phyloP scores from a whole-genome alignment of 768 basidiomycete genomes.

The Brasilioporus rufonigricans region DNA sequence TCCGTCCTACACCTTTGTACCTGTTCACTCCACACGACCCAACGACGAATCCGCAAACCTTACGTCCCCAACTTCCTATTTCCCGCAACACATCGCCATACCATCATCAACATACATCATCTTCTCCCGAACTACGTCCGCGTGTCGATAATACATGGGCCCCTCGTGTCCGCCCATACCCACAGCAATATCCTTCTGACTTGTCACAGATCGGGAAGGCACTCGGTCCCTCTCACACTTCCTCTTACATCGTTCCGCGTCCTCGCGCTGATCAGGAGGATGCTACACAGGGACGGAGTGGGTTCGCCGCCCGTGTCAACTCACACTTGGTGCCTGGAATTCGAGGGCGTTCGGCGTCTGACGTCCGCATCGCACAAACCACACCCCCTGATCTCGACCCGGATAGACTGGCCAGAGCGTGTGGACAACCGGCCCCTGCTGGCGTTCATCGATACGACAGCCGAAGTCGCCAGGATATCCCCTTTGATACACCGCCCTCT shows the following conservation, averaged over 20 bases:
- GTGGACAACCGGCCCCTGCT: slow-evolving; percentile 18
- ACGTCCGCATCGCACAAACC: slow-evolving; percentile 18
- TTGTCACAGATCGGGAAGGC: not conserved
- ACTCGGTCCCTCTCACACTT: not conserved
- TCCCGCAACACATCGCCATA: slow-evolving; percentile 9
- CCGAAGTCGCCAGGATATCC: not conserved
- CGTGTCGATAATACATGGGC: slow-evolving; percentile 20
- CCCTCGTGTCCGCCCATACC: slow-evolving; percentile 20
- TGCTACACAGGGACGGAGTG: slow-evolving; percentile 8
- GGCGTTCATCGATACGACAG: slow-evolving; percentile 9
- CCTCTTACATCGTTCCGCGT: slow-evolving; percentile 14
- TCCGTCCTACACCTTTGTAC: slow-evolving; percentile 13
- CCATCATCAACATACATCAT: slow-evolving; percentile 23
- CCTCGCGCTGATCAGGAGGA: slow-evolving; percentile 12
- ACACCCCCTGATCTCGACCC: slow-evolving; percentile 29
- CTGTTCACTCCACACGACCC: slow-evolving; percentile 3
- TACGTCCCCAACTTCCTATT: slow-evolving; percentile 4
- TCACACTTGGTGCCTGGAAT: slow-evolving; percentile 9
- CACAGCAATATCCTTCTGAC: slow-evolving; percentile 15
- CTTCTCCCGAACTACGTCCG: slow-evolving; percentile 24
- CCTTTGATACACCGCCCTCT: not conserved
- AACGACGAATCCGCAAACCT: not conserved
- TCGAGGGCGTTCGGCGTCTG: slow-evolving; percentile 24
- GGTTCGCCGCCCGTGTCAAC: slow-evolving; percentile 13
- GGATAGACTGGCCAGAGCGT: slow-evolving; percentile 30